A percentile compares a stretch with the other conserved stretches of the same genome.
Conservation (phyloP, 805 yeast species). For the Naumovozyma baii region DNA sequence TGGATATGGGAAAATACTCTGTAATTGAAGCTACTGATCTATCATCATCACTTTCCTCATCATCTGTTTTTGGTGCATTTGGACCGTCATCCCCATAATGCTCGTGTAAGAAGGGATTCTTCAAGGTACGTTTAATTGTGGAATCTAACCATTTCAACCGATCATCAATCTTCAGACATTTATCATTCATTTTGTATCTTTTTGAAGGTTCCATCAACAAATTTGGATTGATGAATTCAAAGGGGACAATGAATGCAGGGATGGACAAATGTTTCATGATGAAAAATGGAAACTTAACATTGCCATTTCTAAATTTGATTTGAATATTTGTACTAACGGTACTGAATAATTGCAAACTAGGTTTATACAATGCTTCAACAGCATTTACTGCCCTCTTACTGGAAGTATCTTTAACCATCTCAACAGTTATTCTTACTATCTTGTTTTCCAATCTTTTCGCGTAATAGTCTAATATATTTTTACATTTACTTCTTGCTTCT, state of each 20-base stretch:
- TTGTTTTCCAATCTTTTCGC: slow-evolving; percentile 13
- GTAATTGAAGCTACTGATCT: slow-evolving; percentile 16
- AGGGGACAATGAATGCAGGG: slow-evolving; percentile 25
- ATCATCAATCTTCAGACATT: slow-evolving; percentile 1
- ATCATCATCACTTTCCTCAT: slow-evolving; percentile 9
- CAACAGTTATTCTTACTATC: slow-evolving; percentile 25
- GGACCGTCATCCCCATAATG: slow-evolving; percentile 2
- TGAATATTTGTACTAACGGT: slow-evolving; percentile 29
- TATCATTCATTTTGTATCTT: not conserved
- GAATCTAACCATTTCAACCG: slow-evolving; percentile 10
- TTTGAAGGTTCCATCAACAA: slow-evolving; percentile 13
- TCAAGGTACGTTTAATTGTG: slow-evolving; percentile 13
- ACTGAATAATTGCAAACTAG: slow-evolving; percentile 24
- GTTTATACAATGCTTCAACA: slow-evolving; percentile 22
- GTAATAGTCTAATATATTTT: slow-evolving; percentile 21
- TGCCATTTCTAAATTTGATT: slow-evolving; percentile 29
- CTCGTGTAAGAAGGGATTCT: slow-evolving; percentile 18
- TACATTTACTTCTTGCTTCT: slow-evolving; percentile 18
- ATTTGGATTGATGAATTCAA: slow-evolving; percentile 27
- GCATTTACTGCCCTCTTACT: slow-evolving; percentile 16
- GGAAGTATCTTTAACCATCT: slow-evolving; percentile 23
- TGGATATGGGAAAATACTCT: slow-evolving; percentile 24
- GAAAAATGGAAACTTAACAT: slow-evolving; percentile 28
- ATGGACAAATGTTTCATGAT: slow-evolving; percentile 24
- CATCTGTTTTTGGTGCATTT: slow-evolving; percentile 1